Conservation (phyloP, 495 filamentous ascomycete genomes). For the Neurospora tetrasperma region DNA sequence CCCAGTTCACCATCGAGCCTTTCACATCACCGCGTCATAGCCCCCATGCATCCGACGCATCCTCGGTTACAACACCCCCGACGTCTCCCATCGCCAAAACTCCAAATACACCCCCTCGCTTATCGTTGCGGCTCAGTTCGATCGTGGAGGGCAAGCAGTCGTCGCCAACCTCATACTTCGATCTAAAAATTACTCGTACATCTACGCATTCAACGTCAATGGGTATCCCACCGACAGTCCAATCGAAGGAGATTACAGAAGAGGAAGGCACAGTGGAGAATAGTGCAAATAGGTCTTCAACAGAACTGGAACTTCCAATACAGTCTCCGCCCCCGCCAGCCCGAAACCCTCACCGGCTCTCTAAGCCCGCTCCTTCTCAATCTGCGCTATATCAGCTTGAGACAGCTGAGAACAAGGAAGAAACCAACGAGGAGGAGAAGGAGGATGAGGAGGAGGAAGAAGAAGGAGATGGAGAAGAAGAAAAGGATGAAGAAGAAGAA, state of each 20-base stretch:
- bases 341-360: constrained; percentile 22
- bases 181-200: constrained; percentile 4
- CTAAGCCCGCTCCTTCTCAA: constrained; percentile 10
- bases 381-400: constrained; percentile 9
- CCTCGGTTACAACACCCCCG: constrained; percentile 15
- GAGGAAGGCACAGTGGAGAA: not conserved
- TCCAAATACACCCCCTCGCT: constrained; percentile 20
- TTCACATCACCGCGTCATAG: constrained; percentile 18
- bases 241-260: not conserved
- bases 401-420: not conserved
- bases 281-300: not conserved
- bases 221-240: not conserved
- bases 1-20: constrained; percentile 14
- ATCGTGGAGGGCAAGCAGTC: constrained; percentile 8
- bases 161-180: constrained; percentile 9
- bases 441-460: constrained; percentile 22
- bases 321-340: constrained; percentile 15
- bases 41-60: constrained; percentile 18
- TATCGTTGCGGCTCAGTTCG: constrained; percentile 23
- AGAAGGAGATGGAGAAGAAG: not conserved
- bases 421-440: constrained; percentile 9
- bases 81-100: constrained; percentile 17
- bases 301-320: not conserved
- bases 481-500: not conserved
- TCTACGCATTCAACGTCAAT: not conserved